Base-by-base conservation (phyloP, 345 rosid species). In the Toxicodendron radicans region DNA sequence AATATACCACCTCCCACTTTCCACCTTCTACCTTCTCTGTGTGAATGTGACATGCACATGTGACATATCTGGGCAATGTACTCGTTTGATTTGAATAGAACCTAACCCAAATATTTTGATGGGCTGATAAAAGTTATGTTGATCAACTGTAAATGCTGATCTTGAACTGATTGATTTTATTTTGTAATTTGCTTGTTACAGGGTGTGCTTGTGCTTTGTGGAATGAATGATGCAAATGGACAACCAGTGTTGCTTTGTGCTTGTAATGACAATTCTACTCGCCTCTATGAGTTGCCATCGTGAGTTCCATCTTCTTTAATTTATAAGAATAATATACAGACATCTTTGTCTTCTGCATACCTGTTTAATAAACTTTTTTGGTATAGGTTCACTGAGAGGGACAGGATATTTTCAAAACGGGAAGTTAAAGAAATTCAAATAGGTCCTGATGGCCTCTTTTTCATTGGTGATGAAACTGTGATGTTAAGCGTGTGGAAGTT, bases 401-500 rank as follows among this genome's bases (percentile, higher is more conserved):
- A 88, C 43, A 81, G 74, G 82, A 80, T 87, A 65, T 85, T 79
- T 49, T 79, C 88, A 2, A 70, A 76, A 35, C 46, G 66, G 21
- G 86, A 68, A 68, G 79, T 87, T 5, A 45, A 82, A 58, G 68
- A 76, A 23, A 60, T 89, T 53, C 62, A 80, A 30, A 43, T 65
- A 2, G 89, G 88, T 78, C 83, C 86, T 2, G 79, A 59, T 16
- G 81, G 85, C 23, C 71, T 85, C 3, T 76, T 87, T 54, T 90
- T 88, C 71, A 83, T 84, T 0, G 90, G 94, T 17, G 94, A 90
- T 53, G 84, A 76, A 46, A 77, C 71, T 54, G 92, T 90, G 18
- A 73, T 43, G 62, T 0, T 85, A 52, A 64, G 49, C 4, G 85
- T 84, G 10, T 84, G 87, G 87, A 79, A 81, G 38, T 63, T 75